Conservation (phyloP, 2,329 filamentous ascomycete species). For the Clonostachys solani region DNA sequence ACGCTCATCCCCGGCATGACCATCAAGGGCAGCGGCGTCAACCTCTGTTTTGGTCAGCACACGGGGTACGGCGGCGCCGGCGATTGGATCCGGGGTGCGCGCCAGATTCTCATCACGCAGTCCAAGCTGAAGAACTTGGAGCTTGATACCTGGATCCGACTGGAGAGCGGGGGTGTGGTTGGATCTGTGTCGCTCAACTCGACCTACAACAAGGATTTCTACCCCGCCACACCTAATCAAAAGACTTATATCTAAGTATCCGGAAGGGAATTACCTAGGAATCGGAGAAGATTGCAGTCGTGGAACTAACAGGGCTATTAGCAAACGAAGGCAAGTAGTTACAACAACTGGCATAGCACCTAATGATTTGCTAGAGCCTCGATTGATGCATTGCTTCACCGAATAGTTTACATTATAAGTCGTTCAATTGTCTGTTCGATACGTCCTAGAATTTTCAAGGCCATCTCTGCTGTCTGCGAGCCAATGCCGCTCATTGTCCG, state of each 20-base stretch:
- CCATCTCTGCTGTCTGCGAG: no score
- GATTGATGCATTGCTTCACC: no score
- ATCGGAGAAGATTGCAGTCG: no score
- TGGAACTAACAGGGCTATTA: no score
- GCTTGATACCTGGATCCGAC: conserved; percentile 55
- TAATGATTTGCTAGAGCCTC: no score
- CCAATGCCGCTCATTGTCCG: no score
- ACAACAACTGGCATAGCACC: no score
- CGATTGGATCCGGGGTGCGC: conserved; percentile 55
- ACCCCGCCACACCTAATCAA: conserved; percentile 36
- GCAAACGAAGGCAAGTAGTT: no score
- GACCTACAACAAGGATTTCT: conserved; percentile 54
- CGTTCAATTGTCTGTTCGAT: no score
- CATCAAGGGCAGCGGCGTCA: conserved; percentile 33
- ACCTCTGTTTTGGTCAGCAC: conserved; percentile 59
- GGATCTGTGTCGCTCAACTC: conserved; percentile 51
- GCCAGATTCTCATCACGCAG: conserved; percentile 47
- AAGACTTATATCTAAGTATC: conserved; percentile 17
- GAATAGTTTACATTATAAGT: no score
- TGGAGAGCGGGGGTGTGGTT: conserved; percentile 50
- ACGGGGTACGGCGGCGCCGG: conserved; percentile 69
- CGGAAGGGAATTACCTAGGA: no score
- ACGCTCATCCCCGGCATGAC: conserved; percentile 23
- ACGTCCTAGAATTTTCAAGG: no score
- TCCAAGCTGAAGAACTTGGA: conserved; percentile 29